Conservation (phyloP, 148 eudicot genomes). For the Limonium bicolor region DNA sequence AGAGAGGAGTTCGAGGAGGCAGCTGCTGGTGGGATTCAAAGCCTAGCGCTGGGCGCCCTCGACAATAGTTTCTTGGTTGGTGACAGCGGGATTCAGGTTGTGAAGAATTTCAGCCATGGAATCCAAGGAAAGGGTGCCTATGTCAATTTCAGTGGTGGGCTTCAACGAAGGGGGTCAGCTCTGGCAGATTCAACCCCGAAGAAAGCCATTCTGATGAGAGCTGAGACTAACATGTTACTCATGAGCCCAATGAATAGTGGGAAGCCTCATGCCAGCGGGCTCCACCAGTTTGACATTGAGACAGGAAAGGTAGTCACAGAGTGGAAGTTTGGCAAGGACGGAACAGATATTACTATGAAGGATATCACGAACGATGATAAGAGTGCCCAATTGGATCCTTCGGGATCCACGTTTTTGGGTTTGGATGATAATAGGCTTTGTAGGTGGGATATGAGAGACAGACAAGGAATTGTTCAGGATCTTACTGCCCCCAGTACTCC, state of each 20-base stretch:
- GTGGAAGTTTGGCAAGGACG: slow-evolving; percentile 96
- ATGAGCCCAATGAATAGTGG: slow-evolving; percentile 77
- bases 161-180: slow-evolving; percentile 11
- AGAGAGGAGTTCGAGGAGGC: slow-evolving; percentile 90
- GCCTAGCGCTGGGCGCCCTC: slow-evolving; percentile 81
- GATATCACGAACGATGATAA: slow-evolving; percentile 78
- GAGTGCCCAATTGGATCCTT: slow-evolving; percentile 77
- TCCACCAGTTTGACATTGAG: slow-evolving; percentile 88
- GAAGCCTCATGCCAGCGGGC: slow-evolving; percentile 57
- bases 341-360: slow-evolving; percentile 71
- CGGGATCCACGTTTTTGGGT: slow-evolving; percentile 87
- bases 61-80: slow-evolving; percentile 89
- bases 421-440: slow-evolving; percentile 82
- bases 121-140: slow-evolving; percentile 91
- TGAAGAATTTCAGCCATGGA: slow-evolving; percentile 91
- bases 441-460: slow-evolving; percentile 97
- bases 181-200: slow-evolving; percentile 38
- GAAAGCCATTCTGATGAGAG: slow-evolving; percentile 85
- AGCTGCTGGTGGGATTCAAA: slow-evolving; percentile 51
- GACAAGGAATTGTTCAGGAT: slow-evolving; percentile 66
- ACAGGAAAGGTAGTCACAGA: slow-evolving; percentile 88
- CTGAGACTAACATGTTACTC: slow-evolving; percentile 85
- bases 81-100: slow-evolving; percentile 78
- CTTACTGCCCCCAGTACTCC: slow-evolving; percentile 39
- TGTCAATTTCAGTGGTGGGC: slow-evolving; percentile 53